These are phyloP conservation scores for Crithidia sp. DNA, from an alignment of 208 protist species.

Conservation along the genomic window DNA sequence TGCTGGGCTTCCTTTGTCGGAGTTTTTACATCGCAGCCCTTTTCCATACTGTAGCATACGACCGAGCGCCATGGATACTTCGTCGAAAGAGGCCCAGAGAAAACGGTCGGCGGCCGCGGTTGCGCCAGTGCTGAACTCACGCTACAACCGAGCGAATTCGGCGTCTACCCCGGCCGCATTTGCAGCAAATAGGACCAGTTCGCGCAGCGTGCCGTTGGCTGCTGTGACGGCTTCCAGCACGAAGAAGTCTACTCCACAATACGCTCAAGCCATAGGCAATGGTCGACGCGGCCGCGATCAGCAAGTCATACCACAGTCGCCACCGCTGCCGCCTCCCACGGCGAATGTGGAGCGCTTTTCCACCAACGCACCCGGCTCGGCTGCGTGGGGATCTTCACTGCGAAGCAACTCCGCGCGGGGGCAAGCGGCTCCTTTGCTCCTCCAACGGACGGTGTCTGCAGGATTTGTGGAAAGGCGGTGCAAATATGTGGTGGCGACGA, in stretches of 20 bases:
- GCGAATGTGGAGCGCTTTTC: conserved; percentile 7
- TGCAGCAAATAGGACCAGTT: neutral
- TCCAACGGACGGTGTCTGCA: conserved; percentile 16
- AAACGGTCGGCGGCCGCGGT: conserved; percentile 1
- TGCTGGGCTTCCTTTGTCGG: no score
- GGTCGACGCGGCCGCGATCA: conserved; percentile 5
- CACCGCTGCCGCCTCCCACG: conserved; percentile 2
- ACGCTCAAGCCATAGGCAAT: conserved; percentile 14
- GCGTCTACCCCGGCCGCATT: conserved; percentile 1
- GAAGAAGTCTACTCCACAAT: conserved; percentile 1
- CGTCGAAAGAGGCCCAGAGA: conserved; percentile 9
- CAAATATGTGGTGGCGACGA: conserved; percentile 61
- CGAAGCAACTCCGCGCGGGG: conserved; percentile 17
- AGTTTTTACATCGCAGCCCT: no score
- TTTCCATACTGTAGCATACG: no score
- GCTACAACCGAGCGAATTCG: conserved; percentile 15
- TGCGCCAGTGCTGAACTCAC: conserved; percentile 11
- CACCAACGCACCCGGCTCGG: conserved; percentile 1
- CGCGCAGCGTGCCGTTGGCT: neutral
- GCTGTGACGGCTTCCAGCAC: neutral
- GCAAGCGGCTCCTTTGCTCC: conserved; percentile 15
- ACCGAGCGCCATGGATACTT: conserved; percentile 12
- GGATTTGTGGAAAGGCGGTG: conserved; percentile 23
- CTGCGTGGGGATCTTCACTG: conserved; percentile 16
- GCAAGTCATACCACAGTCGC: neutral